Conservation (phyloP, 768 basidiomycete genomes). For the Pleurotus platypus region DNA sequence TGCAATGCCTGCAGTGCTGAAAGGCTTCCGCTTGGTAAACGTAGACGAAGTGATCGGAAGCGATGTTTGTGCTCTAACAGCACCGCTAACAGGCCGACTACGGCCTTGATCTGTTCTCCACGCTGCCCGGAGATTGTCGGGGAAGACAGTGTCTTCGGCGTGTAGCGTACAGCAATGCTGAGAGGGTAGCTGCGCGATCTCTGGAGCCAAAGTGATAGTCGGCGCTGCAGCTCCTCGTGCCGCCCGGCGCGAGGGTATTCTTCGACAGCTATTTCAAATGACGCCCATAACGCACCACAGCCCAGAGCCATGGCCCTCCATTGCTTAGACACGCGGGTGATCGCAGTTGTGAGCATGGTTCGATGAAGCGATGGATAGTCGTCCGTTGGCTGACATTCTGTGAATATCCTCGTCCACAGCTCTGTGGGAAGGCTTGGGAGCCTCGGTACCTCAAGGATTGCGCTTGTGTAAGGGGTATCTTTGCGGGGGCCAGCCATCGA, state of each 20-base stretch:
- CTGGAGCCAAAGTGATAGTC: background rate
- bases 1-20: background rate
- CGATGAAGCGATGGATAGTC: background rate
- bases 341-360: background rate
- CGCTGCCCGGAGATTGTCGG: background rate
- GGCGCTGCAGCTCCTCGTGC: background rate
- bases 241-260: background rate
- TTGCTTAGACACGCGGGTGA: background rate
- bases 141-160: background rate
- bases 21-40: background rate
- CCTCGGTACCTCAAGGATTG: background rate
- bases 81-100: background rate
- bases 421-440: background rate
- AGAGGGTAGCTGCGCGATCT: background rate
- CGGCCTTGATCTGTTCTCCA: background rate
- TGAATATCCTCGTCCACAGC: background rate
- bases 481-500: too few species aligned
- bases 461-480: too few species aligned
- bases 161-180: background rate
- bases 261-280: background rate
- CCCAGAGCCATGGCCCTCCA: slow-evolving; percentile 1
- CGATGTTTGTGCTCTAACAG: background rate
- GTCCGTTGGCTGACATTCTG: background rate
- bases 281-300: slow-evolving; percentile 6
- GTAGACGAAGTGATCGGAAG: background rate